These are phyloP conservation scores for Cyclaneusma minus DNA, from an alignment of 2,329 filamentous ascomycete species.

Conservation along the genomic window DNA sequence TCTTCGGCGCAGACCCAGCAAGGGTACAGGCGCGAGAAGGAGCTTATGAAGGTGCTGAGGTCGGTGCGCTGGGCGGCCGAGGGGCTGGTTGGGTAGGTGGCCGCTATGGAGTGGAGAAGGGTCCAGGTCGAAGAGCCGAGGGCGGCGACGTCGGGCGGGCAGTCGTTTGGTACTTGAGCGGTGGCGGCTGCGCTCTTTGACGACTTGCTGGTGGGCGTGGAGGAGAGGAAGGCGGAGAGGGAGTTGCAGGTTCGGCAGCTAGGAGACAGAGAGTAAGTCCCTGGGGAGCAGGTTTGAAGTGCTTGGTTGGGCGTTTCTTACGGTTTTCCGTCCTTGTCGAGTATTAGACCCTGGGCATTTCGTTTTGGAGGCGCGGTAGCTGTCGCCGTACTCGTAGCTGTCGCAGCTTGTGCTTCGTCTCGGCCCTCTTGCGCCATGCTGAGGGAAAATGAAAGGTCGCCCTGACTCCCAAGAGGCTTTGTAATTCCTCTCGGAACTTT, in stretches of 20 bases:
- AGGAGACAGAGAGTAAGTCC: too few species aligned
- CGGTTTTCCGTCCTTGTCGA: constrained; percentile 76
- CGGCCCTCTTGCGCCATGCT: constrained; percentile 16
- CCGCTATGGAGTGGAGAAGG: constrained; percentile 80
- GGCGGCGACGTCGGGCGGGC: constrained; percentile 76
- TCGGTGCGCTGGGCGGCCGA: constrained; percentile 56
- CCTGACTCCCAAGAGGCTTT: constrained; percentile 1
- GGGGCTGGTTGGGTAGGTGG: constrained; percentile 63
- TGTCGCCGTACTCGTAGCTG: constrained; percentile 9
- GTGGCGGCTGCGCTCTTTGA: constrained; percentile 20
- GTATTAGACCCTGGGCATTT: constrained; percentile 55
- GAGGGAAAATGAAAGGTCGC: not conserved
- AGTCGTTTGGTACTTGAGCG: constrained; percentile 45
- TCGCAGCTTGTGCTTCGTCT: constrained; percentile 13
- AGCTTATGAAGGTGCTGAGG: constrained; percentile 58
- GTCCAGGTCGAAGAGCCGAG: constrained; percentile 89
- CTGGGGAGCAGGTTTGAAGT: too few species aligned
- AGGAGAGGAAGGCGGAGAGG: constrained; percentile 39
- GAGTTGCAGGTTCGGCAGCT: constrained; percentile 62
- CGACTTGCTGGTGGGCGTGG: constrained; percentile 20
- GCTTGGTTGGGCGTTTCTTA: constrained; percentile 27
- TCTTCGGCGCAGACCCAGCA: constrained; percentile 94
- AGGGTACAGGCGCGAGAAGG: constrained; percentile 80
- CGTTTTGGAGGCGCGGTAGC: constrained; percentile 22
- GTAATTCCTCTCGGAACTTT: constrained; percentile 3